Evolutionary conservation across 1,284 basidiomycete species (phyloP), one percentile per base, ranked within the genome.

Genomic region (Gomphus bonarii): DNA sequence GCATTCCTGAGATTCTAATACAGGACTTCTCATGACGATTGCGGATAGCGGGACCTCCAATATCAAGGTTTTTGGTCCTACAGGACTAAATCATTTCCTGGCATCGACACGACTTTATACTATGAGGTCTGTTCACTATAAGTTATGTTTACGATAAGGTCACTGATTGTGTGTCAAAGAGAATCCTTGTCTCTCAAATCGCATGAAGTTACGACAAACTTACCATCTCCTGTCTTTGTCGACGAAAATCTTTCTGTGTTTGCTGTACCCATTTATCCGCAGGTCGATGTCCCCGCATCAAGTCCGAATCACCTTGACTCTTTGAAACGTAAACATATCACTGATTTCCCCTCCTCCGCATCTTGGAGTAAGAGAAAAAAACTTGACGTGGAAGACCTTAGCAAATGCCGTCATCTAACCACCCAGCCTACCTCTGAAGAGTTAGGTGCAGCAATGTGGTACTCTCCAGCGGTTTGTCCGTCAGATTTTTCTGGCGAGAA

Each of bases 1-100:
- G 12, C 46, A 28, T 14, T 33, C 12, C 18, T 61, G 65, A 30
- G 62, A 59, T 58, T 65, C 61, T 57, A 54, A 59, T 28, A 33
- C 63, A 88, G 91, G 91, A 1, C 68, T 91, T 16, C 65, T 93
- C 46, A 93, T 95, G 91, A 83, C 83, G 1, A 74, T 88, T 60
- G 88, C 89, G 5, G 92, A 95, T 69, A 77, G 79, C 1, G 77
- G 79, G 1, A 77, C 82, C 40, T 69, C 72, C 28, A 72, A 75
- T 43, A 58, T 95, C 36, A 71, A 79, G 30, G 66, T 95, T 20
- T 72, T 81, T 35, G 93, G 91, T 5, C 91, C 91, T 1, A 76
- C 76, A 7, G 89, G 88, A 25, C 68, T 88, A 20, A 68, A 76
- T 20, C 88, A 93, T 65, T 77, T 77, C 54, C 65, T 95, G 40